Base-by-base conservation (phyloP, 768 basidiomycete species). In the Bullera alba region DNA sequence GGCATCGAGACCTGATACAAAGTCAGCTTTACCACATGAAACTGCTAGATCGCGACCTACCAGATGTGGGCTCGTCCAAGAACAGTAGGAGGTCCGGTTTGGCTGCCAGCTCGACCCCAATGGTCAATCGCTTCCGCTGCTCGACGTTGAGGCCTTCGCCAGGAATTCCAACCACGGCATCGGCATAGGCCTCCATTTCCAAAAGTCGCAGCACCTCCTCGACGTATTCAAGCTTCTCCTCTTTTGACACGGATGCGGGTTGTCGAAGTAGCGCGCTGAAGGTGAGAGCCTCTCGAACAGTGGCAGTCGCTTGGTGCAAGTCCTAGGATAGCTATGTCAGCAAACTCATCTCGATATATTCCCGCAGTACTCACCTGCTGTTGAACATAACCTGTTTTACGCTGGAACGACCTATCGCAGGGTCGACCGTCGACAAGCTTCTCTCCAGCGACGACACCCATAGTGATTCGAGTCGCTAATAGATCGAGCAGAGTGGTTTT, bases 1-100 rank as follows among this genome's bases (percentile, higher is more conserved):
- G 2, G 86, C 87, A 67, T 89, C 87, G 15, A 77, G 65, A 52
- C n/a, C n/a, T n/a, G n/a, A n/a, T n/a, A n/a, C n/a, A n/a, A n/a
- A n/a, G n/a, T n/a, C n/a, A n/a, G n/a, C n/a, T n/a, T n/a, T n/a
- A n/a, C n/a, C n/a, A n/a, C n/a, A n/a, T n/a, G n/a, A n/a, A n/a
- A n/a, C n/a, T n/a, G n/a, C n/a, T n/a, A n/a, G n/a, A n/a, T n/a
- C n/a, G n/a, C n/a, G n/a, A n/a, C n/a, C n/a, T n/a, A 54, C 75
- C 74, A 21, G 73, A 75, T 21, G 74, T 75, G 8, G 73, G 73
- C 48, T 77, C 76, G 56, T 81, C 84, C 51, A 75, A 64, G 69
- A 76, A 77, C 25, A 76, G 64, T 45, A 77, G 59, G 7, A 77
- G 65, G 25, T 67, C 69, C 14, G 75, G 75, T 55, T 75, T 75